Evolutionary conservation across 2,329 filamentous ascomycete genomes (phyloP).

Genomic region (Cercospora beticola): DNA sequence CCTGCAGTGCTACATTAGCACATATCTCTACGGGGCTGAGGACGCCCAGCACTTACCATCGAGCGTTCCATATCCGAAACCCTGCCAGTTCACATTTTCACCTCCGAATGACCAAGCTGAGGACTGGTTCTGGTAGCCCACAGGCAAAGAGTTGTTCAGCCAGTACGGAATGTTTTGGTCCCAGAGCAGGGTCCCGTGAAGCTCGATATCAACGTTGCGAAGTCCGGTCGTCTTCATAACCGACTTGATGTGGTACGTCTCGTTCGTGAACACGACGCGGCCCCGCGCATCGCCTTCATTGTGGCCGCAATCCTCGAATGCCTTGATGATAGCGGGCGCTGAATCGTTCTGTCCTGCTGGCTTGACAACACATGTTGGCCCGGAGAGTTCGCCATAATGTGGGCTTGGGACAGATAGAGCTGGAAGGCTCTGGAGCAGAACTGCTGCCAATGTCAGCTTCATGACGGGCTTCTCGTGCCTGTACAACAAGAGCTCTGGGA

Average conservation of each 20-base stretch:
- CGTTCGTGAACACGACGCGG: conserved; percentile 18
- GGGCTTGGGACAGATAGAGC: not conserved
- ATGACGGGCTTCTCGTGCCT: not conserved
- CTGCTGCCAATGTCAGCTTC: conserved; percentile 1
- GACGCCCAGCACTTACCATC: conserved; percentile 40
- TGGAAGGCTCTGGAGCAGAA: not conserved
- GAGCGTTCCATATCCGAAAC: conserved; percentile 54
- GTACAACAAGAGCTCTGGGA: not conserved
- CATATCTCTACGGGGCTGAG: not conserved
- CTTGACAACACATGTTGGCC: not conserved
- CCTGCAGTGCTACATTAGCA: conserved; percentile 28
- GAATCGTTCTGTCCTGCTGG: conserved; percentile 15
- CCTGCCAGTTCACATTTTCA: conserved; percentile 50
- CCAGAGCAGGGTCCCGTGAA: conserved; percentile 50
- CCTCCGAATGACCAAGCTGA: conserved; percentile 58
- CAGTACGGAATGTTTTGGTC: conserved; percentile 51
- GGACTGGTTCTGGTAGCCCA: conserved; percentile 57
- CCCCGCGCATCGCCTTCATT: conserved; percentile 36
- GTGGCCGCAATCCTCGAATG: conserved; percentile 51
- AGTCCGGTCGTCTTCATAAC: conserved; percentile 53
- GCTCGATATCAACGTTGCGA: conserved; percentile 49
- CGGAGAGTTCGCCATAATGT: not conserved
- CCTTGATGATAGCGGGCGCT: conserved; percentile 52
- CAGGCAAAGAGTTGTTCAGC: conserved; percentile 51
- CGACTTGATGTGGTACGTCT: conserved; percentile 40